Evolutionary conservation across 805 yeast species (phyloP).

Genomic region (Starmerella gropengiesseri): DNA sequence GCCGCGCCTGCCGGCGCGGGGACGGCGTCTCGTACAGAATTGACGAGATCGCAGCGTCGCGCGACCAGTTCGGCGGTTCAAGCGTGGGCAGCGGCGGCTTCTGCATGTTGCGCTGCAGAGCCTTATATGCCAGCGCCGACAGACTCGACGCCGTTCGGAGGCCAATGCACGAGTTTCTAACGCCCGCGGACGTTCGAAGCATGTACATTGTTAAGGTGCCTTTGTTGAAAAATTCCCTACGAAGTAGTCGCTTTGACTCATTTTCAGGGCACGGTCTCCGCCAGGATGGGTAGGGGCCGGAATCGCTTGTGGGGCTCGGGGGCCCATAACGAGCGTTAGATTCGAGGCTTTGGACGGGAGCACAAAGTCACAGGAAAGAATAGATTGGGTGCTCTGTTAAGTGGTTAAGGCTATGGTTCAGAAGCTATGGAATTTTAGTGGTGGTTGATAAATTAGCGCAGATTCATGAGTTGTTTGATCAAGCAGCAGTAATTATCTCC

Average conservation of each 20-base stretch:
- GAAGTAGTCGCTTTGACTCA: background rate
- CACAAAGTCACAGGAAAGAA: no score
- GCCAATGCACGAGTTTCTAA: constrained; percentile 13
- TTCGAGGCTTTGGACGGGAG: no score
- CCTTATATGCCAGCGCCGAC: constrained; percentile 88
- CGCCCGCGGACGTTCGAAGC: constrained; percentile 6
- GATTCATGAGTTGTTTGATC: no score
- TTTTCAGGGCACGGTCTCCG: background rate
- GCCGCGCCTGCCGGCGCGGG: constrained; percentile 45
- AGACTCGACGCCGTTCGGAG: constrained; percentile 42
- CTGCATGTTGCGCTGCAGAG: constrained; percentile 71
- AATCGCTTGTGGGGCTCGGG: background rate
- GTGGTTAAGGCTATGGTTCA: no score
- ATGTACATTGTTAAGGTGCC: background rate
- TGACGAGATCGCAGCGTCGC: constrained; percentile 92
- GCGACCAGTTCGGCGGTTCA: constrained; percentile 90
- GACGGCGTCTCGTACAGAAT: constrained; percentile 85
- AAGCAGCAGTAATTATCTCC: no score
- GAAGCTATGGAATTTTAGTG: no score
- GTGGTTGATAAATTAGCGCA: no score
- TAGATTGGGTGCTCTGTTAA: no score
- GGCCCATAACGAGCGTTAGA: no score
- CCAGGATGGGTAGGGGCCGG: background rate
- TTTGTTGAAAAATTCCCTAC: constrained; percentile 1
- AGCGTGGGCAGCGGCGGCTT: constrained; percentile 88